Percentiles rank a stretch among this genome's conserved stretches.
phyloP scores from a whole-genome alignment of 179 eudicot genomes.

The Silene coronaria region DNA sequence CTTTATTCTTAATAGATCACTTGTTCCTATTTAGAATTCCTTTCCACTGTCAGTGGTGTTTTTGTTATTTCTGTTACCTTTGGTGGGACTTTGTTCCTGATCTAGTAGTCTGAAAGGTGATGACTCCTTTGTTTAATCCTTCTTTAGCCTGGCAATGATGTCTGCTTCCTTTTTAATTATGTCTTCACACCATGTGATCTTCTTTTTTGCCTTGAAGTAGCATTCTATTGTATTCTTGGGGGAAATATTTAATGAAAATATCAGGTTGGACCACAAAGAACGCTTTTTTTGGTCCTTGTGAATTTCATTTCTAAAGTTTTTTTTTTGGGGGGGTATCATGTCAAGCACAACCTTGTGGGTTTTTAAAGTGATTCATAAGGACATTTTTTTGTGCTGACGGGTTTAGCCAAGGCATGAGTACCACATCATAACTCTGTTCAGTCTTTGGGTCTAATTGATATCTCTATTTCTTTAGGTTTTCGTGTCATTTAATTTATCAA shows the following conservation, averaged over 20 bases:
- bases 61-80: background rate
- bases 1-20: background rate
- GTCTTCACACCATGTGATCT: background rate
- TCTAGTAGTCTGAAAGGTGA: background rate
- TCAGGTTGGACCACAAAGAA: background rate
- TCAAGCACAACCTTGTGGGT: background rate
- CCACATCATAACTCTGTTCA: background rate
- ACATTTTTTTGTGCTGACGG: background rate
- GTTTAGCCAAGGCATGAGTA: background rate
- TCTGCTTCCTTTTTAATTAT: background rate
- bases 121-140: background rate
- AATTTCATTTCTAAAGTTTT: background rate
- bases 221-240: background rate
- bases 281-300: background rate
- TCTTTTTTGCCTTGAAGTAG: background rate
- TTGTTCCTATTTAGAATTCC: background rate
- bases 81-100: background rate
- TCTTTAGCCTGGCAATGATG: background rate
- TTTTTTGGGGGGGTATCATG: background rate
- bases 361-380: background rate
- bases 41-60: background rate
- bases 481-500: background rate
- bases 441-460: background rate
- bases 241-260: background rate
- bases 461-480: background rate